Percentiles rank a stretch among this genome's conserved stretches.
These are phyloP conservation scores for Torulaspora indica DNA, from an alignment of 805 yeast genomes.

Conservation along the genomic window DNA sequence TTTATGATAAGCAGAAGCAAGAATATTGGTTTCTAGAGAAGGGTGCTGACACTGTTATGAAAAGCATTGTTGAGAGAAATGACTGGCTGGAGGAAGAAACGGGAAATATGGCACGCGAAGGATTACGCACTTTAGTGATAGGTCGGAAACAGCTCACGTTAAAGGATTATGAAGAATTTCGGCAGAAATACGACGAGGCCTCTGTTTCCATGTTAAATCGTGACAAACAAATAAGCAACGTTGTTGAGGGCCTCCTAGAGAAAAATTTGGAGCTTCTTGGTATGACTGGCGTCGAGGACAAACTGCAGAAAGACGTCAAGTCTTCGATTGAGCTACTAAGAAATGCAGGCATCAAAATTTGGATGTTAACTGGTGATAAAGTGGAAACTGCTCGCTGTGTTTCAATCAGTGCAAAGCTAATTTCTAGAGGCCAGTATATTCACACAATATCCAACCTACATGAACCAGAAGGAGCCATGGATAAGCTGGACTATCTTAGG, in stretches of 20 bases:
- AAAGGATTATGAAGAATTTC: conserved; percentile 57
- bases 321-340: conserved; percentile 85
- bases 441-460: conserved; percentile 71
- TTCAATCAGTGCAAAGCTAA: conserved; percentile 89
- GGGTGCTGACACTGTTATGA: conserved; percentile 97
- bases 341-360: conserved; percentile 94
- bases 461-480: conserved; percentile 60
- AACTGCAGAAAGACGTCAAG: conserved; percentile 85
- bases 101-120: conserved; percentile 97
- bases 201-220: conserved; percentile 74
- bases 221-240: conserved; percentile 66
- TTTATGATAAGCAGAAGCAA: conserved; percentile 54
- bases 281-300: conserved; percentile 95
- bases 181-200: conserved; percentile 62
- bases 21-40: conserved; percentile 84
- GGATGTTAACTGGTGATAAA: conserved; percentile 99
- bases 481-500: conserved; percentile 66
- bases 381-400: conserved; percentile 98
- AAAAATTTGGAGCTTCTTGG: conserved; percentile 82
- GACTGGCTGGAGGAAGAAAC: conserved; percentile 99
- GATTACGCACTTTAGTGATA: conserved; percentile 88
- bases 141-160: conserved; percentile 70
- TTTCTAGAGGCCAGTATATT: conserved; percentile 89
- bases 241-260: conserved; percentile 67
- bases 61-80: conserved; percentile 69